A percentile compares a stretch with the other conserved stretches of the same genome.
phyloP scores from a whole-genome alignment of 352 stramenopile species.

The Pythium utonaiense region DNA sequence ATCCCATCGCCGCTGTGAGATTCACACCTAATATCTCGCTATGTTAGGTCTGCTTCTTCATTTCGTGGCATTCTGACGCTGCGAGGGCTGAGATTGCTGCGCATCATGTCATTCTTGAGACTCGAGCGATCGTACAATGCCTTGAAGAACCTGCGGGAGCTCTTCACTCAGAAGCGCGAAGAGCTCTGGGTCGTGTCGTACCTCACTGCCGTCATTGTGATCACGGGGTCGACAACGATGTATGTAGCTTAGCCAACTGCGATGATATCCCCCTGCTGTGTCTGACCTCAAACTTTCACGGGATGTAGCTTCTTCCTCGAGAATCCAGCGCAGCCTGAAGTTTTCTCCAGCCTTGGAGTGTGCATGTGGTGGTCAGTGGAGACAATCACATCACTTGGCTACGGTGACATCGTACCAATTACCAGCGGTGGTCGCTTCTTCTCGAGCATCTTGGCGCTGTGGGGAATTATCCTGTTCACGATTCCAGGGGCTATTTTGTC shows the following conservation, averaged over 20 bases:
- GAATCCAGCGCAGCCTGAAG: slow-evolving; percentile 59
- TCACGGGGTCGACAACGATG: slow-evolving; percentile 84
- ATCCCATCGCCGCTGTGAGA: too few relatives aligned
- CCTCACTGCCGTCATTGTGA: slow-evolving; percentile 71
- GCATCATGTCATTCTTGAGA: slow-evolving; percentile 79
- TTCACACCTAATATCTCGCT: too few relatives aligned
- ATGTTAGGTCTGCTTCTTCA: slow-evolving; percentile 30
- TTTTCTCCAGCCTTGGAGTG: slow-evolving; percentile 75
- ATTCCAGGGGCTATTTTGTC: slow-evolving; percentile 79
- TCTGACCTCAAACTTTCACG: background rate
- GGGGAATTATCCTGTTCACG: slow-evolving; percentile 85
- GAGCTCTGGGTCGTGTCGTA: slow-evolving; percentile 80
- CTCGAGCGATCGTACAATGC: slow-evolving; percentile 76
- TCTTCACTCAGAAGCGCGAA: slow-evolving; percentile 71
- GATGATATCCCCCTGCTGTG: background rate
- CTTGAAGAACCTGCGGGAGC: slow-evolving; percentile 71
- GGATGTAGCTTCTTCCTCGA: slow-evolving; percentile 71
- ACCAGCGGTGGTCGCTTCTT: slow-evolving; percentile 63
- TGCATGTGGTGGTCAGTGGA: slow-evolving; percentile 80
- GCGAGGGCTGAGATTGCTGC: slow-evolving; percentile 62
- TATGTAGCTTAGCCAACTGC: slow-evolving; percentile 21
- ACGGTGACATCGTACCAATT: slow-evolving; percentile 81
- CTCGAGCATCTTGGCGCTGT: slow-evolving; percentile 70
- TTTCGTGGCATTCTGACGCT: slow-evolving; percentile 63
- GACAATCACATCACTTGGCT: slow-evolving; percentile 85